Base-by-base conservation (phyloP, 2,329 filamentous ascomycete species). In the Xylariales sp. region DNA sequence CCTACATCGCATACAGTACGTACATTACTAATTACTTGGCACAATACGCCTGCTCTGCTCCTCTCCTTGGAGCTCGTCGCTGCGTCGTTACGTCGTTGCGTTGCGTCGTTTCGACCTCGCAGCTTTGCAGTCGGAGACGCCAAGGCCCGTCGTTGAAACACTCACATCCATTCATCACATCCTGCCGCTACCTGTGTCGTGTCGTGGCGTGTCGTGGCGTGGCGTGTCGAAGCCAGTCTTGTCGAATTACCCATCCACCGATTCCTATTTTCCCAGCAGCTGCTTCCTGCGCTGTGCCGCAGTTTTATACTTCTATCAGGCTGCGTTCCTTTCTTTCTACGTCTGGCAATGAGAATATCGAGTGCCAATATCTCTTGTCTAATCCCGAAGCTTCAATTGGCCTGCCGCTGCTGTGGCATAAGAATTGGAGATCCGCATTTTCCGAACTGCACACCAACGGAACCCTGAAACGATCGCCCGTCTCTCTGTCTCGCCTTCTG, bases 41-140 rank as follows among this genome's bases (percentile, higher is more conserved):
- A 39, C 63, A 32, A 57, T 60, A 55, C 57, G 34, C 48, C 63
- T 14, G 56, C 53, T 5, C 39, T 32, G 32, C 52, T 23, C 49
- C 4, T 36, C 52, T 23, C 43, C 16, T 49, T 53, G 30, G 36
- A 39, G 63, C 69, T 62, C 69, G 54, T 70, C 66, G 64, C 68
- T 65, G 65, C 32, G 49, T 28, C 64, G 69, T 32, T 56, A 23
- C 23, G 23, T 23, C 23, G 23, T 23, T 23, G 23, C 23, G 23
- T n/a, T 52, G 60, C 63, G 69, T 61, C 70, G 75, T 76, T 75
- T 76, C 74, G 72, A 75, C 73, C 68, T 71, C 65, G 41, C 68
- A 73, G 67, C 64, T 68, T 69, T 69, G 62, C 50, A 68, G 69
- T 53, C 63, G 49, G 69, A 68, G 66, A 67, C 64, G 71, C 72